These are phyloP conservation scores for Oryza glaberrima DNA, from an alignment of 176 grass and related monocot genomes.

Conservation along the genomic window DNA sequence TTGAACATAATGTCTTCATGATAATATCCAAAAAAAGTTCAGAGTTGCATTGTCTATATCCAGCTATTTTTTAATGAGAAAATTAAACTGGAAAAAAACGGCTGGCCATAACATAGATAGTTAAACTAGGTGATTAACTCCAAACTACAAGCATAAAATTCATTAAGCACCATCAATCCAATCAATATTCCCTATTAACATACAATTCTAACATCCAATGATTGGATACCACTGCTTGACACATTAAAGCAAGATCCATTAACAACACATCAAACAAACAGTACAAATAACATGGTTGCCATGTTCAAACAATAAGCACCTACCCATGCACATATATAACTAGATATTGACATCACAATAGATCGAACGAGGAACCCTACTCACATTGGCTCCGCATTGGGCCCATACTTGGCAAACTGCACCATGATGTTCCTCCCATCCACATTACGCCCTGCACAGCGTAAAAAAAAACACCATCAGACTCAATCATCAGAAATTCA, in stretches of 20 bases:
- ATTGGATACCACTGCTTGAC: background rate
- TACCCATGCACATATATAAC: background rate
- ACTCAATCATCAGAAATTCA: background rate
- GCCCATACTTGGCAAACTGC: conserved; percentile 99
- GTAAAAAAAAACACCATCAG: background rate
- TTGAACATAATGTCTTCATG: background rate
- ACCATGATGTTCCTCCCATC: conserved; percentile 99
- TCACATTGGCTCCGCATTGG: conserved; percentile 96
- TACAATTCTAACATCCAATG: background rate
- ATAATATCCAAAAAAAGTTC: background rate
- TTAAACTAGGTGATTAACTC: background rate
- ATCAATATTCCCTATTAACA: background rate
- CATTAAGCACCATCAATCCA: background rate
- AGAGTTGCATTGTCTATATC: background rate
- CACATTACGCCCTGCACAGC: conserved; percentile 68
- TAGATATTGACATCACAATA: background rate
- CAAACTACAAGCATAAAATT: background rate
- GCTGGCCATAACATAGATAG: background rate
- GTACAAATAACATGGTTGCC: background rate
- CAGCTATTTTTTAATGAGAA: background rate
- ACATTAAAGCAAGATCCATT: background rate
- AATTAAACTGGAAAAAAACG: background rate
- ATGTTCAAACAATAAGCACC: background rate
- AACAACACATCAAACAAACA: background rate
- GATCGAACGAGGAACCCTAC: conserved; percentile 23